Evolutionary conservation across 768 basidiomycete genomes (phyloP).

Genomic region (Wakefieldia striispora): DNA sequence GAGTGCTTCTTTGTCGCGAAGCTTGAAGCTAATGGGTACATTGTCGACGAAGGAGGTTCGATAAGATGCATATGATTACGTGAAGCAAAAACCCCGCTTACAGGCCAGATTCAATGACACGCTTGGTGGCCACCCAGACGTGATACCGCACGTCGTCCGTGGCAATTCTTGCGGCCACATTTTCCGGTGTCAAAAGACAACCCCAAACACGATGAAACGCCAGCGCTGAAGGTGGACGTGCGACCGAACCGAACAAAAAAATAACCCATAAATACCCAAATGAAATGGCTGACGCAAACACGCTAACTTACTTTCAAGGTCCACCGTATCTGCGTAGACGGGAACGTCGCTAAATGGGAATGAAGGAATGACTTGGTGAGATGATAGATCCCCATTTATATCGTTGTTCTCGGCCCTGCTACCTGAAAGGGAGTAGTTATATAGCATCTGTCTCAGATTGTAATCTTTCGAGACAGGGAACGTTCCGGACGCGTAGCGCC

Average conservation of each 20-base stretch:
- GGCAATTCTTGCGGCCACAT: conserved; percentile 23
- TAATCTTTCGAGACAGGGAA: conserved; percentile 28
- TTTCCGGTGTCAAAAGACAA: conserved; percentile 34
- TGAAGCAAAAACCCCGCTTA: not conserved
- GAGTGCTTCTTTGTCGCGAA: conserved; percentile 15
- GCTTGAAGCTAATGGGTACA: conserved; percentile 9
- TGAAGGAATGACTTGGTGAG: conserved; percentile 33
- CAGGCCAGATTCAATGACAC: conserved; percentile 28
- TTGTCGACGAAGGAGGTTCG: not conserved
- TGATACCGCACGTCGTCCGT: conserved; percentile 32
- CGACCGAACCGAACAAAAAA: no score
- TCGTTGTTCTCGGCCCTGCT: not conserved
- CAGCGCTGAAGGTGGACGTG: conserved; percentile 22
- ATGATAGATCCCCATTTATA: not conserved
- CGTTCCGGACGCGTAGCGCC: conserved; percentile 23
- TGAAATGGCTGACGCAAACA: no score
- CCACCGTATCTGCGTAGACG: conserved; percentile 38
- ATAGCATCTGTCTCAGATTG: conserved; percentile 27
- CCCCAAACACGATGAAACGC: conserved; percentile 34
- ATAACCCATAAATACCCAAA: no score
- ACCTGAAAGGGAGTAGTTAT: conserved; percentile 14
- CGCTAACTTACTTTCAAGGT: conserved; percentile 42
- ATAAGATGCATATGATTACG: not conserved
- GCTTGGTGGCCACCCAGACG: conserved; percentile 33
- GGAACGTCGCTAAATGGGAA: conserved; percentile 29